Conservation (phyloP, 1,284 basidiomycete genomes). For the Chalciporus piperatoides region DNA sequence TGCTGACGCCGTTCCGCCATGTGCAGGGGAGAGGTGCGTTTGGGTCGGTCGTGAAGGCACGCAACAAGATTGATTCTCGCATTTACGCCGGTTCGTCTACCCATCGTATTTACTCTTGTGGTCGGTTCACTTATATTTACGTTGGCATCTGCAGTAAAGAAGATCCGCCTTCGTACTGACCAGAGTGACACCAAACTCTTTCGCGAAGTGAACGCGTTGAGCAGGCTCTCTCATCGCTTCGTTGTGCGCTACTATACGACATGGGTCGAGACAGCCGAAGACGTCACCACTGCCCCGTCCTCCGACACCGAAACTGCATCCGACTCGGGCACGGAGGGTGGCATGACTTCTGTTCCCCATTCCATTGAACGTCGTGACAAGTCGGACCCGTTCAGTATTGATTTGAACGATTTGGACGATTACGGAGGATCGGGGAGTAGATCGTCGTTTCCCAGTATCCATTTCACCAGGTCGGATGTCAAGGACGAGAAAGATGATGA, state of each 20-base stretch:
- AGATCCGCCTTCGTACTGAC: slow-evolving; percentile 76
- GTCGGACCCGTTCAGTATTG: slow-evolving; percentile 52
- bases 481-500: slow-evolving; percentile 43
- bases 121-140: not conserved
- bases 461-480: slow-evolving; percentile 51
- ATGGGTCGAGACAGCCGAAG: slow-evolving; percentile 71
- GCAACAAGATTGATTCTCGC: slow-evolving; percentile 74
- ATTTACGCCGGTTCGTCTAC: slow-evolving; percentile 62
- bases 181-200: slow-evolving; percentile 87
- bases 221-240: slow-evolving; percentile 82
- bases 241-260: slow-evolving; percentile 90
- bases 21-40: slow-evolving; percentile 86
- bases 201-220: slow-evolving; percentile 88
- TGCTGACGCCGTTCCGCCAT: not conserved
- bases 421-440: slow-evolving; percentile 45
- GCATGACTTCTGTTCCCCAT: slow-evolving; percentile 51
- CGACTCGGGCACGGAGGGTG: slow-evolving; percentile 41
- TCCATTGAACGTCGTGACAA: slow-evolving; percentile 33
- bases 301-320: slow-evolving; percentile 43
- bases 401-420: slow-evolving; percentile 59
- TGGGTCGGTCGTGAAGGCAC: slow-evolving; percentile 91
- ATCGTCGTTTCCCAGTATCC: slow-evolving; percentile 75
- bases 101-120: not conserved
- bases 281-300: slow-evolving; percentile 42
- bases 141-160: slow-evolving; percentile 62